These are phyloP conservation scores for Nakazawaea wickerhamii DNA, from an alignment of 805 yeast genomes.

Conservation along the genomic window DNA sequence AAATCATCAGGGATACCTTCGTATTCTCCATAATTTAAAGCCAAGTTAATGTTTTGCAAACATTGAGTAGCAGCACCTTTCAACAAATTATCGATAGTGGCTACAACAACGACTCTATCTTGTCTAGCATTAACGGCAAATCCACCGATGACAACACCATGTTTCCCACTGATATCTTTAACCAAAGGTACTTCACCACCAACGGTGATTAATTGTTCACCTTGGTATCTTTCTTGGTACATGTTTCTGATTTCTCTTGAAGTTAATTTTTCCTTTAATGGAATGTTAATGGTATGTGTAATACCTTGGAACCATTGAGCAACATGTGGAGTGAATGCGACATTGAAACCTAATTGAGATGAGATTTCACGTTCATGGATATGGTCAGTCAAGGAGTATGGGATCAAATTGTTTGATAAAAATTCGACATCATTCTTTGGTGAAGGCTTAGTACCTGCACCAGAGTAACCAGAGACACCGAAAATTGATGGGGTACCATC, in stretches of 20 bases:
- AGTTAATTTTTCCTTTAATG: conserved; percentile 66
- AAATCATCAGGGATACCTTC: conserved; percentile 86
- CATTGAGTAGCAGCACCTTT: conserved; percentile 99
- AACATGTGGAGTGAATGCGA: conserved; percentile 94
- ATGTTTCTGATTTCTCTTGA: conserved; percentile 79
- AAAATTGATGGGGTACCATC: conserved; percentile 77
- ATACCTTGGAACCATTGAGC: conserved; percentile 99
- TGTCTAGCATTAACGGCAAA: conserved; percentile 87
- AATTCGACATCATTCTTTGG: conserved; percentile 84
- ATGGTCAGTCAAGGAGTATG: conserved; percentile 94
- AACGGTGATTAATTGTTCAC: conserved; percentile 78
- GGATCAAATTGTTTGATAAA: conserved; percentile 79
- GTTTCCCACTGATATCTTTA: conserved; percentile 86
- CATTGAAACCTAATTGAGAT: conserved; percentile 64
- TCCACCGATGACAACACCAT: conserved; percentile 93
- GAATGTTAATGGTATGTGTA: conserved; percentile 85
- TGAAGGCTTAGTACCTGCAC: conserved; percentile 98
- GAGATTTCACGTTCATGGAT: conserved; percentile 95
- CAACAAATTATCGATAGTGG: conserved; percentile 90
- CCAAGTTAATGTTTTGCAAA: conserved; percentile 89
- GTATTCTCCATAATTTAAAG: conserved; percentile 85
- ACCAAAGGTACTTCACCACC: conserved; percentile 93
- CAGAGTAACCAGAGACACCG: conserved; percentile 98
- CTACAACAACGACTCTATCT: conserved; percentile 89
- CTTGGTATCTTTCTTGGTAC: conserved; percentile 83